A percentile compares a stretch with the other conserved stretches of the same genome.
Evolutionary conservation across 2,329 filamentous ascomycete genomes (phyloP).

Genomic region (Dothistroma pini): DNA sequence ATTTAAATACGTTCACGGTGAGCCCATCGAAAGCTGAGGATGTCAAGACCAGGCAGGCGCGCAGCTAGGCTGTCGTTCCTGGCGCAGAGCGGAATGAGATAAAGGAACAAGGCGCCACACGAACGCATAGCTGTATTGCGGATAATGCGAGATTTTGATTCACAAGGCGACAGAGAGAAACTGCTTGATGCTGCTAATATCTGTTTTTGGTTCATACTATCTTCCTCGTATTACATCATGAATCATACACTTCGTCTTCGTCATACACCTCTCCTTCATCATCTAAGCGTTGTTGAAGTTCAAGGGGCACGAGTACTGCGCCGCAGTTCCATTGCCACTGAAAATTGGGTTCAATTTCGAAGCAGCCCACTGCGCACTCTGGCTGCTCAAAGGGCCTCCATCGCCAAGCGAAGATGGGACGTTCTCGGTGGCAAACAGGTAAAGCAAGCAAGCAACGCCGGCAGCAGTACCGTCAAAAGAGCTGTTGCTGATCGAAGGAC

Average conservation of each 20-base stretch:
- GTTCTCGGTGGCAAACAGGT: constrained; percentile 38
- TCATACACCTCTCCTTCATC: not conserved
- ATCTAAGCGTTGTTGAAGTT: constrained; percentile 8
- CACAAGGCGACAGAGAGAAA: too few relatives aligned
- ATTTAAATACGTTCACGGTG: too few relatives aligned
- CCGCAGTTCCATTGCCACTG: constrained; percentile 6
- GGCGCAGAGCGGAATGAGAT: too few relatives aligned
- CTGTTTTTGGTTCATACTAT: too few relatives aligned
- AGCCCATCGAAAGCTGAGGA: too few relatives aligned
- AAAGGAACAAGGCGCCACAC: too few relatives aligned
- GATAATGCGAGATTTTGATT: too few relatives aligned
- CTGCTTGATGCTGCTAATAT: too few relatives aligned
- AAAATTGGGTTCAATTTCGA: constrained; percentile 19
- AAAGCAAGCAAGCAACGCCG: constrained; percentile 40
- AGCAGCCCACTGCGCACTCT: constrained; percentile 11
- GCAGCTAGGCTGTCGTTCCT: too few relatives aligned
- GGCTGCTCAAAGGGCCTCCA: constrained; percentile 6
- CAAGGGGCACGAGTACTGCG: constrained; percentile 11
- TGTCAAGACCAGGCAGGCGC: too few relatives aligned
- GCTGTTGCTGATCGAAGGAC: constrained; percentile 36
- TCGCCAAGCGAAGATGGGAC: constrained; percentile 18
- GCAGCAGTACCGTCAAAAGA: constrained; percentile 31
- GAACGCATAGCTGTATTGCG: too few relatives aligned
- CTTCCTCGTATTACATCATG: not conserved
- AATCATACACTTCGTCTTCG: not conserved